Evolutionary conservation across 2,329 filamentous ascomycete species (phyloP).

Genomic region (Botryotinia convoluta): DNA sequence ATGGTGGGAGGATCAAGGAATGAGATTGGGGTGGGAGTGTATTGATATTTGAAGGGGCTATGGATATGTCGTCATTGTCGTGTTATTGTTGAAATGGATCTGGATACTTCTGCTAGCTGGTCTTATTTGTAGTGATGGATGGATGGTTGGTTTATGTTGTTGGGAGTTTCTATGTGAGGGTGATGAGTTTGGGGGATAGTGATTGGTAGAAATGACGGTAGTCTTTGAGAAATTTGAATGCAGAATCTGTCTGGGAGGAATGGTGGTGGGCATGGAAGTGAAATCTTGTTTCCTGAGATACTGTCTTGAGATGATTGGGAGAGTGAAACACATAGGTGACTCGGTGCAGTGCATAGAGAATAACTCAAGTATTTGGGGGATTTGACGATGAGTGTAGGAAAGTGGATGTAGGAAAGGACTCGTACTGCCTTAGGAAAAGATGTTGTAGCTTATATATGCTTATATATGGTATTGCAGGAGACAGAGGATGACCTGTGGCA

Average conservation of each 20-base stretch:
- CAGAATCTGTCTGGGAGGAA: neutral
- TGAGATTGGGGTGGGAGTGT: no score
- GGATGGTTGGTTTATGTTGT: no score
- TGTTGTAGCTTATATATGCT: neutral
- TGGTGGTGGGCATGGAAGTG: neutral
- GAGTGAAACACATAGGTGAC: rapidly evolving
- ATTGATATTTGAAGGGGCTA: no score
- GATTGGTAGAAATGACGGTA: neutral
- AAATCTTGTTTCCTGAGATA: neutral
- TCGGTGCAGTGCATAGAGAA: neutral
- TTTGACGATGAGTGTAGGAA: neutral
- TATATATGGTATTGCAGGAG: neutral
- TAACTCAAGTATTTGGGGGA: neutral
- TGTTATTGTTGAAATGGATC: no score
- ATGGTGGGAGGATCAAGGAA: rapidly evolving
- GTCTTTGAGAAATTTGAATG: neutral
- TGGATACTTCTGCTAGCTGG: no score
- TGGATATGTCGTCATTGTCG: no score
- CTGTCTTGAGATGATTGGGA: neutral
- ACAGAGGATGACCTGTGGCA: rapidly evolving
- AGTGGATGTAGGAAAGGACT: neutral
- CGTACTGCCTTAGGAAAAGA: neutral
- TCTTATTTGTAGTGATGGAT: no score
- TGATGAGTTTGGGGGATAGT: no score
- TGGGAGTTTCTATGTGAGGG: no score